Base-by-base conservation (phyloP, 176 grass and related monocot genomes). In the Panicum miliaceum region DNA sequence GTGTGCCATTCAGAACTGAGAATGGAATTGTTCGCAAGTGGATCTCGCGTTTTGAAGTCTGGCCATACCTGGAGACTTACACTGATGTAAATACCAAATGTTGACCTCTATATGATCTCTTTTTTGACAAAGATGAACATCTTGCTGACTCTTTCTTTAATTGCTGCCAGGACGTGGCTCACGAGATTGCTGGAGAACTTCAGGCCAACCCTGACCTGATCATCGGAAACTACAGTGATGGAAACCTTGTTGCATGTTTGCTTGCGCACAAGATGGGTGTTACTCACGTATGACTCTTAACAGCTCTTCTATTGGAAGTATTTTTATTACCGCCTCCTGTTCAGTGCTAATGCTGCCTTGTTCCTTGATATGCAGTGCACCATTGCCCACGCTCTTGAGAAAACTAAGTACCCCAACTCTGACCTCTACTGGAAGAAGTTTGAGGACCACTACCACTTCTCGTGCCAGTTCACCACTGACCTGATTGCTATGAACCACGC, bases 351-450 rank as follows among this genome's bases (percentile, higher is more conserved):
- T 70, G 47, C 23, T 89, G 12, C 15, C 15, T 78, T 86, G 22
- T 59, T 77, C 50, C 2, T 81, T 75, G 10, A 20, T 53, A 45
- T 92, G 85, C 73, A 99, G 96, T 99, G 96, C 67, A 99, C 96
- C 53, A 99, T 99, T 87, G 96, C 96, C 25, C 96, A 99, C 64
- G 96, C 96, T 2, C 93, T 99, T 36, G 96, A 99, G 96, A 99
- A 99, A 85, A 99, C 96, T 18, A 99, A 99, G 83, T 99, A 99
- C 87, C 96, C 93, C 2, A 99, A 96, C 84, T 99, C 96, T 11
- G 96, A 99, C 64, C 88, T 99, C n/a, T 96, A 99, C 73, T 99
- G 96, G 96, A 99, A 96, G 91, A 96, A 99, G 70, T 93, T 99
- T 53, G 96, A 99, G 91, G 89, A 99, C 27, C 93, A 99, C 82